phyloP scores from a whole-genome alignment of 805 yeast species.

The Candida ovalis region DNA sequence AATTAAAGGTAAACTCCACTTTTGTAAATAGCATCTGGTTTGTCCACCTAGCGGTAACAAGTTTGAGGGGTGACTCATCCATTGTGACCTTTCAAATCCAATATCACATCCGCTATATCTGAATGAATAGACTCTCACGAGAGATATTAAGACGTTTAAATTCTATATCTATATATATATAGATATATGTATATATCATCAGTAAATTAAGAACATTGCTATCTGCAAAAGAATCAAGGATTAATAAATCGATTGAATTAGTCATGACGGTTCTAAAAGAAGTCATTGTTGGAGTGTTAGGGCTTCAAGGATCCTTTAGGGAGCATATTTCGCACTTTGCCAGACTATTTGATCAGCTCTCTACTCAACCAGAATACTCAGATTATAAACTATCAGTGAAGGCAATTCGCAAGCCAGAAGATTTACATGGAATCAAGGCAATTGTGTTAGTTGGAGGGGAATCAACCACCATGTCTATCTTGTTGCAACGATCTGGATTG shows the following conservation, averaged over 20 bases:
- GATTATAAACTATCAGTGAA: slow-evolving; percentile 32
- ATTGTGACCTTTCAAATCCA: background rate
- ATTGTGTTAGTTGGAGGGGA: slow-evolving; percentile 71
- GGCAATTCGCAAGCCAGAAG: slow-evolving; percentile 50
- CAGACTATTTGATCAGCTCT: slow-evolving; percentile 31
- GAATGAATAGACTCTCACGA: background rate
- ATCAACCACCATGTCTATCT: slow-evolving; percentile 63
- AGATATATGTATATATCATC: background rate
- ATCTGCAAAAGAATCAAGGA: background rate
- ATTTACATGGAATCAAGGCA: slow-evolving; percentile 50
- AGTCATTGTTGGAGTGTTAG: slow-evolving; percentile 59
- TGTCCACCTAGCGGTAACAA: background rate
- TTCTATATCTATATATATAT: background rate
- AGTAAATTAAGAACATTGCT: too few species aligned
- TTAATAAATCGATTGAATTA: too few species aligned
- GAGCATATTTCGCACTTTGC: slow-evolving; percentile 60
- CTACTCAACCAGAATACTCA: slow-evolving; percentile 24
- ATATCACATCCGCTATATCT: background rate
- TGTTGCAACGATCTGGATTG: slow-evolving; percentile 62
- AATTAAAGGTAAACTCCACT: background rate
- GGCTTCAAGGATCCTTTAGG: slow-evolving; percentile 74
- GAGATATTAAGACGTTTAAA: background rate
- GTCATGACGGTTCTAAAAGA: slow-evolving; percentile 2
- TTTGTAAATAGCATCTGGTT: too few species aligned
- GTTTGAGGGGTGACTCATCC: background rate